phyloP scores from a whole-genome alignment of 78 protist genomes.

The Trichosphaerium sp. region DNA sequence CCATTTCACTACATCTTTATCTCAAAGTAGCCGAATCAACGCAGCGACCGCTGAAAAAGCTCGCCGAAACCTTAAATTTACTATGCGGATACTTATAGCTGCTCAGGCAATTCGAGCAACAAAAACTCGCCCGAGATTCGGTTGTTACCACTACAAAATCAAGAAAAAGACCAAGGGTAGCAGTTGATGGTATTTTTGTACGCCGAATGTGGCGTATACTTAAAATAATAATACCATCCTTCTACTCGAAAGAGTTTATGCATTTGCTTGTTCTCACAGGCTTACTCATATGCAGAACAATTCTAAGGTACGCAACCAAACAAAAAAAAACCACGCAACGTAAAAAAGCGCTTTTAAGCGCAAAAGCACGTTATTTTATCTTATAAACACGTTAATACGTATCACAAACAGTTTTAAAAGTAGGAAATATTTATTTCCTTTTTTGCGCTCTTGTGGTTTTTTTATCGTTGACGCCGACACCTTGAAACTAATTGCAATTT shows the following conservation, averaged over 20 bases:
- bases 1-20: too few relatives aligned
- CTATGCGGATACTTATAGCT: too few relatives aligned
- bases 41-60: too few relatives aligned
- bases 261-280: conserved; percentile 26
- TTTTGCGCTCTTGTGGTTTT: neutral
- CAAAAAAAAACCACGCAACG: too few relatives aligned
- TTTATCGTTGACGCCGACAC: neutral
- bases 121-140: too few relatives aligned
- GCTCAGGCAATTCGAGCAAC: too few relatives aligned
- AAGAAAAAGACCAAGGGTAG: conserved; percentile 12
- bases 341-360: too few relatives aligned
- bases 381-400: neutral
- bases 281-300: conserved; percentile 37
- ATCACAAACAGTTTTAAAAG: neutral
- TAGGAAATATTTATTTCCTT: neutral
- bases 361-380: neutral
- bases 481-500: neutral
- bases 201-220: conserved; percentile 32
- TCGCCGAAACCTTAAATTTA: too few relatives aligned
- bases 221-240: conserved; percentile 32
- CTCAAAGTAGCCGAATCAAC: too few relatives aligned
- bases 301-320: too few relatives aligned
- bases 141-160: too few relatives aligned
- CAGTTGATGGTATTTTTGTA: conserved; percentile 43
- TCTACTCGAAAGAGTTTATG: conserved; percentile 26